Evolutionary conservation across 257 asterid genomes (phyloP), one percentile per base, ranked within the genome.

Genomic region (Plantago ovata): DNA sequence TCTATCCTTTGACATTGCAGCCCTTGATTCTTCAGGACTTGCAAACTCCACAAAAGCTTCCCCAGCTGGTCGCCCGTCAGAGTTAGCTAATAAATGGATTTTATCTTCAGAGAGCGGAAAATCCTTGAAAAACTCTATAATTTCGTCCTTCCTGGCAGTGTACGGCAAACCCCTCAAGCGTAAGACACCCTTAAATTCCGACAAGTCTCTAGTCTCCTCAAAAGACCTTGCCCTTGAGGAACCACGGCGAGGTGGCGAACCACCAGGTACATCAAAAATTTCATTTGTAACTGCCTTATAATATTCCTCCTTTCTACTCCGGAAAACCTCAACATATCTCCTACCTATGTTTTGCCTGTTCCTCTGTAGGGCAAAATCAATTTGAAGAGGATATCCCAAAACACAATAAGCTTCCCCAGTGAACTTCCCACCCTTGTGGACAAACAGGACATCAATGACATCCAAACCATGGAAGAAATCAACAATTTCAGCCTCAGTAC

Each of bases 1-100:
- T 81, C 96, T 80, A 68, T 92, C 98, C 87, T 84, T 92, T 38
- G 88, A 70, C 98, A 88, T 85, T 22, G 96, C 96, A 74, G 82
- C 84, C 69, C 60, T 82, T 12, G 98, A 87, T 59, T 87, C 96
- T 66, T 92, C 93, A 15, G 95, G 70, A 71, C 76, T 83, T 18
- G 76, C 83, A 78, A 92, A 92, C 72, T 92, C 98, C 66, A 85
- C 98, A 72, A 77, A 83, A 2, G 96, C 96, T 82, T 92, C 98
- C 61, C 98, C 96, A 36, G 95, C 87, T 9, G 98, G 81, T 69
- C 95, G 78, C 42, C 96, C 95, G 72, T 84, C 95, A 4, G 87
- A 78, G 65, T 79, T 89, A 47, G 83, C 77, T 19, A 94, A 77
- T 53, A 87, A 64, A 64, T 84, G 82, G 69, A 92, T 75, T 68